Base-by-base conservation (phyloP, 1,139 yeast genomes). In the Magnusiomyces magnusii region DNA sequence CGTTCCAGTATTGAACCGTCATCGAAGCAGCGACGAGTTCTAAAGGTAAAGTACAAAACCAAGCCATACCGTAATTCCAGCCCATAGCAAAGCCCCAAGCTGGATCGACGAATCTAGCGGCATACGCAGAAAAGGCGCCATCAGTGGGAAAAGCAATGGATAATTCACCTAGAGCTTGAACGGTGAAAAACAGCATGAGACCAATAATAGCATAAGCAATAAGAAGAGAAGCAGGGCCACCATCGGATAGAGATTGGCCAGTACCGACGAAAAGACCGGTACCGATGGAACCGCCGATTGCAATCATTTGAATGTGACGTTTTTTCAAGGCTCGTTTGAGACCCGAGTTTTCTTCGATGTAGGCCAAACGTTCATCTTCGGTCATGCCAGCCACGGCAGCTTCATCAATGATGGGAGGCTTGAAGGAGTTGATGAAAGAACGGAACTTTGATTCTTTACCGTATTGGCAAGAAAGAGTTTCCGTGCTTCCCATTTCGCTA, bases 51-150 rank as follows among this genome's bases (percentile, higher is more conserved):
- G 85, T 85, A 62, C 86, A 80, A 52, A 87, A 71, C 93, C 95
- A 87, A 76, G 84, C 87, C 66, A 87, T 70, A 59, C 85, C 86
- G 70, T 87, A 87, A 70, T 85, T 86, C 90, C 91, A 86, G 56
- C 91, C 90, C 70, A 87, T 83, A 34, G 95, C 87, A 71, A 88
- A 88, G 10, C 95, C 95, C 83, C 91, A 83, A 9, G 90, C 85
- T 1, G 83, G 79, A 66, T 87, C 95, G 50, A 89, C 76, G 65
- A 87, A 85, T 60, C 86, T 78, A 2, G 88, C 76, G 42, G 89
- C 82, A 71, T 84, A 87, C 59, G 86, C 82, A 52, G 86, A 80
- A 73, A 87, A 88, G 1, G 92, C 89, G 66, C 96, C 96, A 58
- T 87, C 78, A 53, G 88, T 84, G 50, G 95, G 92, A 72, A 85